Conservation (phyloP, 495 filamentous ascomycete species). For the Aspergillus diversus region DNA sequence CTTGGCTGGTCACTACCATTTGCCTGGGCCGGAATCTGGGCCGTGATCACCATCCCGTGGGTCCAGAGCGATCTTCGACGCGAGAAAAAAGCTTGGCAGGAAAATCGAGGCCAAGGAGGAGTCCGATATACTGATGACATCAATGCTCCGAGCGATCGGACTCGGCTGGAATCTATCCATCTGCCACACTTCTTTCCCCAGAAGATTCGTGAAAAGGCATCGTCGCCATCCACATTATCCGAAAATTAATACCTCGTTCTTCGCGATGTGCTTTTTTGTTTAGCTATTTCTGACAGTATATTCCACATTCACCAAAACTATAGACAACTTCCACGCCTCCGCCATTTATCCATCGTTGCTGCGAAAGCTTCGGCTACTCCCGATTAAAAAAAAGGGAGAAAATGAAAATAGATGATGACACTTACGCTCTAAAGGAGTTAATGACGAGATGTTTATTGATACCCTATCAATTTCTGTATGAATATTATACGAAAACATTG, state of each 20-base stretch:
- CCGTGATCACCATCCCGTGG: conserved; percentile 67
- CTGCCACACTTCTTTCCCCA: conserved; percentile 39
- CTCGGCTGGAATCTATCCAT: conserved; percentile 46
- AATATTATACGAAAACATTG: background rate
- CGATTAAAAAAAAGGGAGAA: background rate
- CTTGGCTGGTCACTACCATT: conserved; percentile 73
- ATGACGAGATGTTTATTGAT: background rate
- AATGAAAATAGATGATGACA: background rate
- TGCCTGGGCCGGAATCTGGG: conserved; percentile 70
- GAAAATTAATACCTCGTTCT: background rate
- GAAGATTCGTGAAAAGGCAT: conserved; percentile 37
- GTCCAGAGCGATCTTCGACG: conserved; percentile 61
- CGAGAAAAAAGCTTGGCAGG: conserved; percentile 67
- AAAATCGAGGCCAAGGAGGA: conserved; percentile 42
- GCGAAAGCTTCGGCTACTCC: too few relatives aligned
- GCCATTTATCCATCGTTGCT: too few relatives aligned
- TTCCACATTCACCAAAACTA: background rate
- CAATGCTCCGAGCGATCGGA: conserved; percentile 41
- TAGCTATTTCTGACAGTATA: background rate
- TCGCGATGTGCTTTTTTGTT: background rate
- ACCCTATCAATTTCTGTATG: background rate
- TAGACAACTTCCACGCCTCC: too few relatives aligned
- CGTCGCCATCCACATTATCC: conserved; percentile 28
- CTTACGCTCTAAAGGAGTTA: background rate
- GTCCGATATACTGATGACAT: conserved; percentile 46